Conservation (phyloP, 2,329 filamentous ascomycete species). For the Aspergillus niger region DNA sequence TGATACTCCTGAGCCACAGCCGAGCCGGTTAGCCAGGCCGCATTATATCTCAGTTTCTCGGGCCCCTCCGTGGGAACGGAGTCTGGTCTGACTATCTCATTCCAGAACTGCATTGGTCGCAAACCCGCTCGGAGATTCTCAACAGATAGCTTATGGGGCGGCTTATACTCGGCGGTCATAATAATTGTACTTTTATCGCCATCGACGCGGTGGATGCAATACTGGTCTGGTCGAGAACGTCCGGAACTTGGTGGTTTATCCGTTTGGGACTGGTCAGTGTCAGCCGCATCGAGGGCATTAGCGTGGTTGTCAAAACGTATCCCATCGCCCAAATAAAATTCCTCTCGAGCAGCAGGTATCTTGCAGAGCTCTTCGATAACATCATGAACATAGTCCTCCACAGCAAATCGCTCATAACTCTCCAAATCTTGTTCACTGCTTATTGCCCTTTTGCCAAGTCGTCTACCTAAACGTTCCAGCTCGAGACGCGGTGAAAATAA, state of each 20-base stretch:
- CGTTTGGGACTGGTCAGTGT: not conserved
- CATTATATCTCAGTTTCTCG: slow-evolving; percentile 1
- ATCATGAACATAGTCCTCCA: slow-evolving; percentile 27
- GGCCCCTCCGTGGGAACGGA: not conserved
- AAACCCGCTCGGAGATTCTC: not conserved
- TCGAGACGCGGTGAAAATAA: slow-evolving; percentile 15
- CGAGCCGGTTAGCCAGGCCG: not conserved
- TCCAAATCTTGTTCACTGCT: not conserved
- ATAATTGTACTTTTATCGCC: not conserved
- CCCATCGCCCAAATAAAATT: slow-evolving; percentile 24
- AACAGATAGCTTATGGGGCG: not conserved
- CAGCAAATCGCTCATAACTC: slow-evolving; percentile 23
- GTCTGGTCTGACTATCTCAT: not conserved
- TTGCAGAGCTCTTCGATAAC: slow-evolving; percentile 27
- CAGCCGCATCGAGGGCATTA: slow-evolving; percentile 17
- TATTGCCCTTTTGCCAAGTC: no score
- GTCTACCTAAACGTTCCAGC: no score
- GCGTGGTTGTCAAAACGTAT: slow-evolving; percentile 26
- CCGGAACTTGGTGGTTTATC: not conserved
- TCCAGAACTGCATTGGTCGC: not conserved
- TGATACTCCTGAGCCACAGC: not conserved
- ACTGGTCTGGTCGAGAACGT: not conserved
- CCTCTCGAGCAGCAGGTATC: slow-evolving; percentile 20
- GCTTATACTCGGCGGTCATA: not conserved
- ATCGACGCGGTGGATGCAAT: not conserved